Percentiles rank a stretch among this genome's conserved stretches.
These are phyloP conservation scores for Yamadazyma atmosphaerica DNA, from an alignment of 1,139 yeast species.

Conservation along the genomic window DNA sequence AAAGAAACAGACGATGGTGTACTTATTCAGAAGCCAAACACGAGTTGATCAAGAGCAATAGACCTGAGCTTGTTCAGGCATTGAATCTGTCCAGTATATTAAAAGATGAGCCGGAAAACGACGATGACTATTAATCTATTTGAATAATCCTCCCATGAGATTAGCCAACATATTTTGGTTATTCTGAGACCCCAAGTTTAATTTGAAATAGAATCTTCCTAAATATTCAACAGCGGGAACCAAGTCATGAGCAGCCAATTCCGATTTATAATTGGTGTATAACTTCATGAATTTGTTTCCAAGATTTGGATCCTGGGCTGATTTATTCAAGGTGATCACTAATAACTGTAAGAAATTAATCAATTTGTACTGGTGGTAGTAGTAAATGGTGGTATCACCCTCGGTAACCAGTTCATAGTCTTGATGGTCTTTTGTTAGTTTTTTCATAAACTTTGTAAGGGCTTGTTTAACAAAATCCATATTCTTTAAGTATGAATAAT, in stretches of 20 bases:
- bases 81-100: slow-evolving; percentile 52
- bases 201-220: slow-evolving; percentile 41
- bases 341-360: slow-evolving; percentile 73
- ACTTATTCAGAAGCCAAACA: slow-evolving; percentile 68
- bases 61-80: slow-evolving; percentile 72
- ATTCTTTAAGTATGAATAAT: slow-evolving; percentile 66
- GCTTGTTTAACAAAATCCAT: slow-evolving; percentile 56
- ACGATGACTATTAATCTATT: slow-evolving; percentile 18
- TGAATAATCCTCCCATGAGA: slow-evolving; percentile 79
- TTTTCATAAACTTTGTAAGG: slow-evolving; percentile 33
- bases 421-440: slow-evolving; percentile 19
- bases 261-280: slow-evolving; percentile 42
- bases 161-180: slow-evolving; percentile 75
- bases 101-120: slow-evolving; percentile 25
- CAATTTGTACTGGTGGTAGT: slow-evolving; percentile 33
- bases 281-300: slow-evolving; percentile 55
- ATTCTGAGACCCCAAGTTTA: slow-evolving; percentile 50
- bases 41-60: slow-evolving; percentile 56
- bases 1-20: slow-evolving; percentile 74
- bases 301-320: slow-evolving; percentile 31
- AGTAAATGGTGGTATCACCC: slow-evolving; percentile 17
- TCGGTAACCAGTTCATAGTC: slow-evolving; percentile 16
- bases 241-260: slow-evolving; percentile 32
- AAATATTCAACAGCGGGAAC: slow-evolving; percentile 49
- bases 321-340: slow-evolving; percentile 57